Percentiles rank a stretch among this genome's conserved stretches.
Evolutionary conservation across 305 asterid species (phyloP).

Genomic region (Rubia occidens): DNA sequence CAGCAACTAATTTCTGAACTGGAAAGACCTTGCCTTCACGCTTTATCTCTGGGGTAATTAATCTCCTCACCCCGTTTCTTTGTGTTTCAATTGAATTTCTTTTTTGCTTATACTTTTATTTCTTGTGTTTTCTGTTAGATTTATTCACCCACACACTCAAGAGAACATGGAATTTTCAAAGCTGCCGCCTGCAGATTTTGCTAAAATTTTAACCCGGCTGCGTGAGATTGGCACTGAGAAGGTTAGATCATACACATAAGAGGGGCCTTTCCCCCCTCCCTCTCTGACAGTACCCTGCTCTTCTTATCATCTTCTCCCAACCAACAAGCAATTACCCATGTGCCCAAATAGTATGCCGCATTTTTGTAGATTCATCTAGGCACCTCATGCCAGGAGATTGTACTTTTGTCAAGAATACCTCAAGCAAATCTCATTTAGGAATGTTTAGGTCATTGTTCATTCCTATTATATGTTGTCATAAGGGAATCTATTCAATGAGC

Average conservation of each 20-base stretch:
- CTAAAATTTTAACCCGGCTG: slow-evolving; percentile 46
- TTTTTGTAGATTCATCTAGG: background rate
- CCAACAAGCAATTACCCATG: background rate
- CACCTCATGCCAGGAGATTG: background rate
- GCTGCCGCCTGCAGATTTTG: slow-evolving; percentile 76
- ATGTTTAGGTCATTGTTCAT: background rate
- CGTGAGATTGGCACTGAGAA: slow-evolving; percentile 48
- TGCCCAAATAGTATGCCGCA: background rate
- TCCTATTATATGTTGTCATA: background rate
- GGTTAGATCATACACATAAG: slow-evolving; percentile 21
- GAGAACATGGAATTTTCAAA: slow-evolving; percentile 53
- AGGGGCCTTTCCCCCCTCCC: background rate
- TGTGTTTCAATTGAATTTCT: background rate
- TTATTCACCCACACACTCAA: slow-evolving; percentile 61
- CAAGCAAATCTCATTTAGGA: background rate
- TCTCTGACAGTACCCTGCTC: background rate
- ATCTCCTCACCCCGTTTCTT: background rate
- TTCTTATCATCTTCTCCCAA: background rate
- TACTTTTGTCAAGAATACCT: background rate
- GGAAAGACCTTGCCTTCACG: slow-evolving; percentile 92
- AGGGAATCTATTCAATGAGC: background rate
- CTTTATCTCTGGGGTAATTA: slow-evolving; percentile 71
- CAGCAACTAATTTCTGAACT: slow-evolving; percentile 38
- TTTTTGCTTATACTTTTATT: background rate
- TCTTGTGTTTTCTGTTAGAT: slow-evolving; percentile 31